Conservation (phyloP, 495 filamentous ascomycete genomes). For the Hypoxylon lenormandii region DNA sequence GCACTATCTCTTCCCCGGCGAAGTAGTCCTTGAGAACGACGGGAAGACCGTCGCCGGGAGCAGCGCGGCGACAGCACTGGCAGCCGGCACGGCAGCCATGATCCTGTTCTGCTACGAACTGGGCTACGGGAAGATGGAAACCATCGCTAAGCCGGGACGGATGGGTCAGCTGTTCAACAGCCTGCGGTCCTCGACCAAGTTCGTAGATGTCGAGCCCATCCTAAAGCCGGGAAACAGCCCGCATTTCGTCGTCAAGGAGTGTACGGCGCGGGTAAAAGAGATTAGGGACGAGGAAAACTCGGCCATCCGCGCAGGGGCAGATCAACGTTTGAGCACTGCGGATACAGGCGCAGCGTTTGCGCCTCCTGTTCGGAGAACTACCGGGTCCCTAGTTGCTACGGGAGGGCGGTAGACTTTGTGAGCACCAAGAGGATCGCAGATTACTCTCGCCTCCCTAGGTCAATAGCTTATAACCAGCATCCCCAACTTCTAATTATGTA, state of each 20-base stretch:
- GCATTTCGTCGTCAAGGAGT: conserved; percentile 29
- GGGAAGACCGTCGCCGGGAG: conserved; percentile 32
- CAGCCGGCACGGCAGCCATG: conserved; percentile 48
- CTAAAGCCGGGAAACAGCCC: conserved; percentile 25
- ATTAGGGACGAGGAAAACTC: conserved; percentile 28
- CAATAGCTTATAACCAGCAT: too few species aligned
- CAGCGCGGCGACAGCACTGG: conserved; percentile 47
- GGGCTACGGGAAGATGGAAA: conserved; percentile 32
- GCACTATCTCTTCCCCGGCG: conserved; percentile 47
- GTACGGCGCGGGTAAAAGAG: conserved; percentile 29
- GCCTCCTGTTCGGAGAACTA: conserved; percentile 18
- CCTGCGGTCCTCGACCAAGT: conserved; percentile 20
- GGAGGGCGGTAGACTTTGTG: conserved; percentile 5
- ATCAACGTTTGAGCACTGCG: background rate
- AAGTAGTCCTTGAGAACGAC: conserved; percentile 27
- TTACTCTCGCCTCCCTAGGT: background rate
- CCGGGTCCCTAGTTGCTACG: conserved; percentile 7
- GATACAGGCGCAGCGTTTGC: conserved; percentile 11
- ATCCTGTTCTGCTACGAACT: conserved; percentile 46
- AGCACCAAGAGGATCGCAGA: background rate
- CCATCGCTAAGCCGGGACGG: conserved; percentile 27
- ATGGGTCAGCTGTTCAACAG: conserved; percentile 32
- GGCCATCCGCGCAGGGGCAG: conserved; percentile 14
- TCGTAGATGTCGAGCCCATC: conserved; percentile 28
- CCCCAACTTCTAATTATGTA: too few species aligned